A percentile compares a stretch with the other conserved stretches of the same genome.
Evolutionary conservation across 139 green algal species (phyloP).

Genomic region (Yamagishiella unicocca): DNA sequence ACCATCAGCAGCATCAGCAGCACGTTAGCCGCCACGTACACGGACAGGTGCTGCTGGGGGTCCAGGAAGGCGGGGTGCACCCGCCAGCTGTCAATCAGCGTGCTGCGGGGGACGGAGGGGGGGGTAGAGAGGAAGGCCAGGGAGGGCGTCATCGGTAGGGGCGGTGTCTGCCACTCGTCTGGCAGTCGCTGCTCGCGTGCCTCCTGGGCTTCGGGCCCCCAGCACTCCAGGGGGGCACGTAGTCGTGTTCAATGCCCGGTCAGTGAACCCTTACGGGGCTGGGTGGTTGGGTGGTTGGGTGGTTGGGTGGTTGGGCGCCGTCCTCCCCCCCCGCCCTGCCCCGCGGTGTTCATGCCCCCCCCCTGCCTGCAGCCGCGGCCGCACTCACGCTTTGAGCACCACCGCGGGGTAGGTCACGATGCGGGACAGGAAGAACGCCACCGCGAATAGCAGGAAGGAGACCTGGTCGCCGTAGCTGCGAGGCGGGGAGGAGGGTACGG

Average conservation of each 20-base stretch:
- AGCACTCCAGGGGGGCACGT: neutral
- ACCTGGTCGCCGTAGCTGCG: neutral
- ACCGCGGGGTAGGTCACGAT: constrained; percentile 27
- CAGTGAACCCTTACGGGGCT: neutral
- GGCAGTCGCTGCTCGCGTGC: neutral
- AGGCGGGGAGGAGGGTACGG: neutral
- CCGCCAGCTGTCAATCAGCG: constrained; percentile 4
- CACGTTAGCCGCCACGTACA: constrained; percentile 30
- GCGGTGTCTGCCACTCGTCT: neutral
- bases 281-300: neutral
- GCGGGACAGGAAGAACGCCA: constrained; percentile 33
- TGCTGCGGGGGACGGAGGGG: constrained; percentile 1
- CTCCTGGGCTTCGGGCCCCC: no score
- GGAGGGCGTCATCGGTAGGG: neutral
- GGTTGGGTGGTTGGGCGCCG: neutral
- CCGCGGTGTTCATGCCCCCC: no score
- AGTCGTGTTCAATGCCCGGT: neutral
- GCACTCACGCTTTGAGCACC: constrained; percentile 23
- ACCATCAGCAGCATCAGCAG: constrained; percentile 42
- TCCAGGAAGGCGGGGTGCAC: constrained; percentile 35
- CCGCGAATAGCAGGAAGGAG: neutral
- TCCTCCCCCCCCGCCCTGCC: no score
- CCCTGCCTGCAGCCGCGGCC: neutral
- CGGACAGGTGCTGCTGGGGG: neutral
- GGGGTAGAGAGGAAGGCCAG: neutral